Conservation (phyloP, 345 rosid species). For the Atalantia buxifolia region DNA sequence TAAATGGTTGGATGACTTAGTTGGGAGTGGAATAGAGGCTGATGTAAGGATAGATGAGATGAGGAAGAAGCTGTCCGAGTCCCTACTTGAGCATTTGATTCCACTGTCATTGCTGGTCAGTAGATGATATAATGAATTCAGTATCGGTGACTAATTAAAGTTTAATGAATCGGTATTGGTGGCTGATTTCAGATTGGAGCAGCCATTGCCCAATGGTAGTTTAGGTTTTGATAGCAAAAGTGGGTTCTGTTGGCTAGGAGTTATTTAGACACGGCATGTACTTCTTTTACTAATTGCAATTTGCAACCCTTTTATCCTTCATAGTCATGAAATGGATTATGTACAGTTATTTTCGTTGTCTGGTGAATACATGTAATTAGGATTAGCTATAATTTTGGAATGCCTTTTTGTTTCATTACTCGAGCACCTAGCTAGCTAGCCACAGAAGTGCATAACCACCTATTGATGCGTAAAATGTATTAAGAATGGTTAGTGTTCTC, state of each 20-base stretch:
- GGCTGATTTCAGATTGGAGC: not conserved
- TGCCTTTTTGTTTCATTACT: not conserved
- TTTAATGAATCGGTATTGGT: not conserved
- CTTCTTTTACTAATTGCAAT: not conserved
- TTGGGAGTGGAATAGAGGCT: constrained; percentile 16
- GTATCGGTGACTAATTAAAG: not conserved
- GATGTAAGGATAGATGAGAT: constrained; percentile 30
- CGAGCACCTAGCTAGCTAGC: not conserved
- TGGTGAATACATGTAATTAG: not conserved
- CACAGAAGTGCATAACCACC: not conserved
- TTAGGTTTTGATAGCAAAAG: not conserved
- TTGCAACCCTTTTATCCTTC: not conserved
- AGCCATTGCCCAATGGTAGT: not conserved
- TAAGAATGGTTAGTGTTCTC: not conserved
- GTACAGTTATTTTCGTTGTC: not conserved
- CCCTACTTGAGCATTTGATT: constrained; percentile 37
- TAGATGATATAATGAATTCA: constrained; percentile 4
- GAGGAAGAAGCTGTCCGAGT: constrained; percentile 39
- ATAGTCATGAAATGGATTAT: not conserved
- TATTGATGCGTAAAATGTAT: not conserved
- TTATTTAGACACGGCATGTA: not conserved
- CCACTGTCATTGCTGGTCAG: constrained; percentile 15
- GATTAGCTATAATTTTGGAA: not conserved
- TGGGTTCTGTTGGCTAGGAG: not conserved
- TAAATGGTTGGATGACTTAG: constrained; percentile 37